phyloP scores from a whole-genome alignment of 805 yeast genomes.

The Candida montana region DNA sequence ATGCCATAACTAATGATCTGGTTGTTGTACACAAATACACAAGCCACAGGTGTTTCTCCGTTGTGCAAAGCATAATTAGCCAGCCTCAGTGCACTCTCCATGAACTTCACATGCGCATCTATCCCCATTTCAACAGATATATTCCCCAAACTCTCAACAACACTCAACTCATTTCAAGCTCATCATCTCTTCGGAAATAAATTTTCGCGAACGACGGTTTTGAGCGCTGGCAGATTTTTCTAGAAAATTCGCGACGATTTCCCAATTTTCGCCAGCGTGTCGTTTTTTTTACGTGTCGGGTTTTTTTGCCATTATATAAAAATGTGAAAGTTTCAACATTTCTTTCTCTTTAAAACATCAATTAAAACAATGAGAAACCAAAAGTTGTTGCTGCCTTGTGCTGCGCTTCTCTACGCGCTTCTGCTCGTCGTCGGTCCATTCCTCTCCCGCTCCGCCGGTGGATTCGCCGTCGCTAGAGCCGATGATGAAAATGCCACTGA shows the following conservation, averaged over 20 bases:
- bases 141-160: no score
- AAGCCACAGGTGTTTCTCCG: slow-evolving; percentile 85
- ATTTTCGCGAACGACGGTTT: no score
- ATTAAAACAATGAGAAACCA: slow-evolving; percentile 19
- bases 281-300: background rate
- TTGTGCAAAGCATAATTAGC: slow-evolving; percentile 60
- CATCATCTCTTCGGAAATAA: no score
- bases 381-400: slow-evolving; percentile 28
- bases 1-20: slow-evolving; percentile 67
- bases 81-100: slow-evolving; percentile 47
- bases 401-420: slow-evolving; percentile 28
- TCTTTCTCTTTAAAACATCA: background rate
- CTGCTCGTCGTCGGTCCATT: slow-evolving; percentile 24
- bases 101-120: slow-evolving; percentile 28
- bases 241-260: slow-evolving; percentile 2
- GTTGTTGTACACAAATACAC: slow-evolving; percentile 55
- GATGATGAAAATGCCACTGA: slow-evolving; percentile 32
- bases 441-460: slow-evolving; percentile 9
- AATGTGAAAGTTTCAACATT: background rate
- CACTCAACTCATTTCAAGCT: no score
- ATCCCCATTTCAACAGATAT: background rate
- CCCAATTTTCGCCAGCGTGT: background rate
- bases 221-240: no score
- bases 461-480: slow-evolving; percentile 22
- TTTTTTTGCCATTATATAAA: background rate